Base-by-base conservation (phyloP, 148 eudicot genomes). In the Camellia lanceoleosa region DNA sequence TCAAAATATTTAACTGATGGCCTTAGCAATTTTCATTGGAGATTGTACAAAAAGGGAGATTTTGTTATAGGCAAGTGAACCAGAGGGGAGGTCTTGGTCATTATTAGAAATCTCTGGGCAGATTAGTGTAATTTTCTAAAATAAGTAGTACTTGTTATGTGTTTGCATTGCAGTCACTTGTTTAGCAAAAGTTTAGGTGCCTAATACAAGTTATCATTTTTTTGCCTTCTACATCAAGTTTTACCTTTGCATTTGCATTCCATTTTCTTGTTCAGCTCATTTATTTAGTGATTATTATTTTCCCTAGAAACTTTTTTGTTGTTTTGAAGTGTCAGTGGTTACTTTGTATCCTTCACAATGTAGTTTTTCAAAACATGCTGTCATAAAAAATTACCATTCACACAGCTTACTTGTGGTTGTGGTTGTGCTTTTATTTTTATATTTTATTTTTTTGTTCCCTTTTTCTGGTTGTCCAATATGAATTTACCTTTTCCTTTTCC, bases 391-490 rank as follows among this genome's bases (percentile, higher is more conserved):
- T 19, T 10, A 47, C 16, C 59, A 51, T 23, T 71, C 18, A 7
- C 54, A 71, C 55, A 1, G 7, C 42, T 73, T 58, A 23, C 63
- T 55, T 47, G 47, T 42, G 10, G 44, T 56, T 43, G 30, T 68
- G 10, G 44, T 56, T 43, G 20, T 68, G 56, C 51, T 38, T 1
- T 66, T 72, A n/a, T 70, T 54, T 71, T 58, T 20, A 10, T 63
- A 55, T 49, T 42, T 47, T 58, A 49, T 49, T 54, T 30, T 41
- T 49, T 46, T 18, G 12, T 54, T 78, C 8, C 66, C 7, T 68
- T 70, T 41, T 78, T 65, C 68, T 56, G 16, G 14, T 81, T n/a
- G n/a, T 76, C 16, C 61, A 11, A 64, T 68, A 3, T 43, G 70
- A 47, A 61, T 75, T 68, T 68, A 47, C 60, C 7, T 4, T 81